Evolutionary conservation across 2,329 filamentous ascomycete species (phyloP).

Genomic region (Meredithiella fracta): DNA sequence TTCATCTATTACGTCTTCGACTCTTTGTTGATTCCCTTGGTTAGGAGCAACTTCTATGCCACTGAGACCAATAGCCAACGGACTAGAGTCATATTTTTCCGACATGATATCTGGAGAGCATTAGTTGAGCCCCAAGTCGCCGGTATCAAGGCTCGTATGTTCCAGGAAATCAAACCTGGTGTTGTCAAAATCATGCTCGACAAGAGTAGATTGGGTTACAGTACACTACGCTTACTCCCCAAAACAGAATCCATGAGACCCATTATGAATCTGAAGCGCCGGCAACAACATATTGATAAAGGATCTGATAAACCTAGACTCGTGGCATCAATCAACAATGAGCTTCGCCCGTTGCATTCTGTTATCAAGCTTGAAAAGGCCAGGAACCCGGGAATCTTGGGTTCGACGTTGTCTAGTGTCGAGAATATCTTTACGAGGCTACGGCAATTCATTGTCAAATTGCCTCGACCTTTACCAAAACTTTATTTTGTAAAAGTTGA

Average conservation of each 20-base stretch:
- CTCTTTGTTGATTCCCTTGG: slow-evolving; percentile 71
- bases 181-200: slow-evolving; percentile 42
- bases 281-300: slow-evolving; percentile 26
- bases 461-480: slow-evolving; percentile 29
- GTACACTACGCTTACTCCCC: slow-evolving; percentile 65
- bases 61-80: slow-evolving; percentile 74
- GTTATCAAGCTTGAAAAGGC: slow-evolving; percentile 60
- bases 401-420: slow-evolving; percentile 65
- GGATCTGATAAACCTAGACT: slow-evolving; percentile 12
- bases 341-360: slow-evolving; percentile 58
- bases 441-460: slow-evolving; percentile 44
- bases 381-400: slow-evolving; percentile 44
- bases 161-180: slow-evolving; percentile 53
- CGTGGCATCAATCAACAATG: slow-evolving; percentile 26
- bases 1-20: slow-evolving; percentile 89
- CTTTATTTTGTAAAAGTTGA: slow-evolving; percentile 89
- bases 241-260: slow-evolving; percentile 63
- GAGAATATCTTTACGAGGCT: slow-evolving; percentile 63
- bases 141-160: slow-evolving; percentile 52
- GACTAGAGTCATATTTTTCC: slow-evolving; percentile 79
- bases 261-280: slow-evolving; percentile 70
- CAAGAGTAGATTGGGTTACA: slow-evolving; percentile 48
- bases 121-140: slow-evolving; percentile 58
- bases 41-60: slow-evolving; percentile 80
- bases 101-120: slow-evolving; percentile 77